Conservation (phyloP, 23 red algal species). For the Agarophyton chilense region DNA sequence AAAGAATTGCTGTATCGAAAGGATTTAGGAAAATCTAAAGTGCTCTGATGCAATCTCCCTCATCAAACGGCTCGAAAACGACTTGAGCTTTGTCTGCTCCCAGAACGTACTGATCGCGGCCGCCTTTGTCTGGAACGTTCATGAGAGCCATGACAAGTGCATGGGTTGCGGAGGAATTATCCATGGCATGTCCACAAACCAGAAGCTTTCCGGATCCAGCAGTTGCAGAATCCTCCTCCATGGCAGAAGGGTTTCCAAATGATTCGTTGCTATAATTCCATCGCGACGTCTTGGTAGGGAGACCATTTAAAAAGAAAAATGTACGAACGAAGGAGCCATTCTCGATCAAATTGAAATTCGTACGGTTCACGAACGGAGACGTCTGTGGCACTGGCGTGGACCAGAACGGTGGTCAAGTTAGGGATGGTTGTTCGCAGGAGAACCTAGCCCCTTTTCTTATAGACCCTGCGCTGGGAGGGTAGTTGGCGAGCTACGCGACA, state of each 20-base stretch:
- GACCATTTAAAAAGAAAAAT: conserved; percentile 67
- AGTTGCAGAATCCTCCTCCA: conserved; percentile 30
- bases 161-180: conserved; percentile 56
- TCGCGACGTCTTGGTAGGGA: conserved; percentile 3
- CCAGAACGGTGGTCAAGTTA: conserved; percentile 42
- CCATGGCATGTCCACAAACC: conserved; percentile 51
- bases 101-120: neutral
- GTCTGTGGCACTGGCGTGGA: conserved; percentile 21
- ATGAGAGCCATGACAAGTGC: conserved; percentile 42
- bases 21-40: conserved; percentile 37
- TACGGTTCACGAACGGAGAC: conserved; percentile 49
- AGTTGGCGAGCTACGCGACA: neutral
- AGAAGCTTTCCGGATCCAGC: neutral
- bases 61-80: neutral
- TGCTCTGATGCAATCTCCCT: conserved; percentile 32
- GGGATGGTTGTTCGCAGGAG: conserved; percentile 17
- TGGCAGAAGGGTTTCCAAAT: neutral
- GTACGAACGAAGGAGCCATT: conserved; percentile 12
- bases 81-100: neutral
- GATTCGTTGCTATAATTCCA: conserved; percentile 38
- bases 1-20: conserved; percentile 37
- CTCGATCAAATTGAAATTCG: conserved; percentile 14
- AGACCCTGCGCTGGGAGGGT: neutral
- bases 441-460: conserved; percentile 53
- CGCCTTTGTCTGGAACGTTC: conserved; percentile 27